phyloP scores from a whole-genome alignment of 148 eudicot species.

The Bassia scoparia region DNA sequence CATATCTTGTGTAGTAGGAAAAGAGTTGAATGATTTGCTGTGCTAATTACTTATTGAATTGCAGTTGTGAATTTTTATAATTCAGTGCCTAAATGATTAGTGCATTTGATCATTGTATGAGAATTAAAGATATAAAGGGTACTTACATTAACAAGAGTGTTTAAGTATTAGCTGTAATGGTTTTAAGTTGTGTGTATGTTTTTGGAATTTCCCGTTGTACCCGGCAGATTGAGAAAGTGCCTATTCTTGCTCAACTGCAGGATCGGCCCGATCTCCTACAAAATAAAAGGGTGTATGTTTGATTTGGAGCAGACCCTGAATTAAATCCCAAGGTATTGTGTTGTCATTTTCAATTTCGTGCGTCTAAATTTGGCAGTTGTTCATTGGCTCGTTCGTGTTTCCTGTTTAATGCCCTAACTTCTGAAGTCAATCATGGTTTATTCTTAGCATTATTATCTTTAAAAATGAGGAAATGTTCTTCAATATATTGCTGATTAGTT shows the following conservation, averaged over 20 bases:
- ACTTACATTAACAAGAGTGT: not conserved
- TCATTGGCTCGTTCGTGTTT: not conserved
- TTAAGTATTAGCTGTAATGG: not conserved
- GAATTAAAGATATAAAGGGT: not conserved
- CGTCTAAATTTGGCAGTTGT: not conserved
- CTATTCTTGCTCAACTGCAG: conserved; percentile 57
- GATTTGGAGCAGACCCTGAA: conserved; percentile 90
- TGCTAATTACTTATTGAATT: not conserved
- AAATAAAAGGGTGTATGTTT: conserved; percentile 81
- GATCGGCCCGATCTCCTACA: conserved; percentile 55
- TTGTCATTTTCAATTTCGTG: not conserved
- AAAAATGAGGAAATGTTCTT: not conserved
- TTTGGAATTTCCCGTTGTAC: conserved; percentile 6
- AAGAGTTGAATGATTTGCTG: not conserved
- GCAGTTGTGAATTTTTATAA: not conserved
- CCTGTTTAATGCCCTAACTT: not conserved
- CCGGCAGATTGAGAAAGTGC: conserved; percentile 88
- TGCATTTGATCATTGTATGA: conserved; percentile 12
- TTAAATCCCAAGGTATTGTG: conserved; percentile 70
- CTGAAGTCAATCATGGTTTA: not conserved
- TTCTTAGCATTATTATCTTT: not conserved
- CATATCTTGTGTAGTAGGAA: not conserved
- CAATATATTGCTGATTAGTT: no score
- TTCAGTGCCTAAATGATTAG: not conserved
- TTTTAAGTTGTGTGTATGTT: not conserved